Evolutionary conservation across 352 stramenopile genomes (phyloP).

Genomic region (Globisporangium lucens): DNA sequence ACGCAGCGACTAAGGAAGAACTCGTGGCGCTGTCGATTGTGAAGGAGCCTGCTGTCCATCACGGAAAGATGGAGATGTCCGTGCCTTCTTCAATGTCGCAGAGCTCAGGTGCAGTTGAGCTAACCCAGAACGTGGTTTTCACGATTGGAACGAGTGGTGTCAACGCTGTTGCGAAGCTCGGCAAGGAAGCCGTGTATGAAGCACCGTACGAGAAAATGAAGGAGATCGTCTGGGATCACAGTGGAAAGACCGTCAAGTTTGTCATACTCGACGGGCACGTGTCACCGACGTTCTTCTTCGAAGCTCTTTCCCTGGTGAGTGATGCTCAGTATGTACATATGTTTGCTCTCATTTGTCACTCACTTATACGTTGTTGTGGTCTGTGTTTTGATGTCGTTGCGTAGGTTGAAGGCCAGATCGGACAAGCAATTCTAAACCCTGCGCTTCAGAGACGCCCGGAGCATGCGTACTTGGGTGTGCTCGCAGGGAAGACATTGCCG

Average conservation of each 20-base stretch:
- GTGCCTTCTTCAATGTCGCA: background rate
- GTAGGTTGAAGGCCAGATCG: slow-evolving; percentile 46
- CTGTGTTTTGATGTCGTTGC: background rate
- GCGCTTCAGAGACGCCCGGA: slow-evolving; percentile 32
- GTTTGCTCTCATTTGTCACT: background rate
- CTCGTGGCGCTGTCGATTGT: background rate
- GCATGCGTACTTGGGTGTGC: slow-evolving; percentile 63
- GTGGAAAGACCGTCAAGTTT: slow-evolving; percentile 53
- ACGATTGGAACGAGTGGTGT: slow-evolving; percentile 35
- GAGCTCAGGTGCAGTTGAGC: background rate
- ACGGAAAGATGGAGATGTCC: slow-evolving; percentile 41
- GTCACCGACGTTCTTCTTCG: slow-evolving; percentile 45
- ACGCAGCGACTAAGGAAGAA: slow-evolving; percentile 6
- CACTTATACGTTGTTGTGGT: background rate
- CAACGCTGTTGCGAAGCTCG: slow-evolving; percentile 30
- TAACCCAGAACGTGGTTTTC: slow-evolving; percentile 42
- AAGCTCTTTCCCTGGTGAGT: slow-evolving; percentile 29
- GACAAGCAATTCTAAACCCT: slow-evolving; percentile 22
- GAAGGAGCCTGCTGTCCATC: slow-evolving; percentile 37
- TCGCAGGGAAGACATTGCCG: slow-evolving; percentile 52
- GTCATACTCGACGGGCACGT: slow-evolving; percentile 26
- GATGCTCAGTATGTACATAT: too few relatives aligned
- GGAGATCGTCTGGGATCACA: slow-evolving; percentile 70
- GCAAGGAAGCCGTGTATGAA: slow-evolving; percentile 44
- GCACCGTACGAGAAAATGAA: slow-evolving; percentile 36